A percentile compares a stretch with the other conserved stretches of the same genome.
phyloP scores from a whole-genome alignment of 352 stramenopile genomes.

The Pythium utonaiense region DNA sequence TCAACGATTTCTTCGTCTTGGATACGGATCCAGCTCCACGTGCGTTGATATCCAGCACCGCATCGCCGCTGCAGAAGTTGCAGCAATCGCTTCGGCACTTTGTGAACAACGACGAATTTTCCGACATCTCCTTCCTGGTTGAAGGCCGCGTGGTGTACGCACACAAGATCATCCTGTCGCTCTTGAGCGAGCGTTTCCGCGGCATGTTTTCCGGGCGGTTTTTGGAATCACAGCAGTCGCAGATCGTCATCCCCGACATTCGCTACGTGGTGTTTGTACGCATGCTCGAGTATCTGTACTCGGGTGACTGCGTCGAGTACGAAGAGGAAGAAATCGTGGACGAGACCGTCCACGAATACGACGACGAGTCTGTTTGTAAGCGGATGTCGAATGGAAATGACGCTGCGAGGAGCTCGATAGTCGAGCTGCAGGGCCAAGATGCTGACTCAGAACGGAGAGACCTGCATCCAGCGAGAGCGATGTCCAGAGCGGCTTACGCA shows the following conservation, averaged over 20 bases:
- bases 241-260: conserved; percentile 90
- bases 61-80: conserved; percentile 59
- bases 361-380: conserved; percentile 5
- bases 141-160: conserved; percentile 91
- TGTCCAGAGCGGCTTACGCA: neutral
- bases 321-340: conserved; percentile 13
- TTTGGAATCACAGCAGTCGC: conserved; percentile 68
- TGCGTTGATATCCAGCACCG: conserved; percentile 68
- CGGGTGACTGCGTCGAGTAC: conserved; percentile 43
- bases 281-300: conserved; percentile 96
- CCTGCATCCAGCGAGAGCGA: neutral
- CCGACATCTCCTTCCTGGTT: conserved; percentile 95
- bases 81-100: conserved; percentile 84
- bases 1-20: conserved; percentile 94
- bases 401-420: conserved; percentile 4
- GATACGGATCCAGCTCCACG: conserved; percentile 91
- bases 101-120: conserved; percentile 92
- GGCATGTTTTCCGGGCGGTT: conserved; percentile 95
- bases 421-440: neutral
- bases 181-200: conserved; percentile 91
- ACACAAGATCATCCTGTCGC: conserved; percentile 93
- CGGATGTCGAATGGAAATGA: conserved; percentile 23
- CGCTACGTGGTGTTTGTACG: conserved; percentile 88
- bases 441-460: neutral
- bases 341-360: neutral